Evolutionary conservation across 2,329 filamentous ascomycete genomes (phyloP).

Genomic region (Colletotrichum sp.): DNA sequence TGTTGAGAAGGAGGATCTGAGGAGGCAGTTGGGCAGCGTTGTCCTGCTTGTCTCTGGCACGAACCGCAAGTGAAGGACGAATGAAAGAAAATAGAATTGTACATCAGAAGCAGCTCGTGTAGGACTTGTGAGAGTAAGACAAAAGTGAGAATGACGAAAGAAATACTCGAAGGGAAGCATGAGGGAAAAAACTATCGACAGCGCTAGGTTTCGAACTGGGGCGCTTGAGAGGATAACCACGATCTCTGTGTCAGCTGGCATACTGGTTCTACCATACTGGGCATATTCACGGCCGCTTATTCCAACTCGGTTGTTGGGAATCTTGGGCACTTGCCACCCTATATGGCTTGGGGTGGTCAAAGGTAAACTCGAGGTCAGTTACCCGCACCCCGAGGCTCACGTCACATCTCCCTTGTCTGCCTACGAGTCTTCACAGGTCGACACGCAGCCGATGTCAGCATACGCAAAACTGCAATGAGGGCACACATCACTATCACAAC

Average conservation of each 20-base stretch:
- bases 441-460: background rate
- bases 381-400: background rate
- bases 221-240: background rate
- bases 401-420: background rate
- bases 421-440: background rate
- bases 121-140: background rate
- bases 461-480: background rate
- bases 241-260: background rate
- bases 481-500: background rate
- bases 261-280: background rate
- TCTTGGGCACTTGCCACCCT: background rate
- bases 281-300: background rate
- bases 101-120: background rate
- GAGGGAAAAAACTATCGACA: rapidly evolving
- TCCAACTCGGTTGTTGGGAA: background rate
- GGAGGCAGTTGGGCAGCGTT: constrained; percentile 86
- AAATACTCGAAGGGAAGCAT: background rate
- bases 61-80: constrained; percentile 22
- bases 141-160: no score
- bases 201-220: background rate
- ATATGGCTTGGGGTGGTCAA: background rate
- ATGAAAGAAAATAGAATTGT: background rate
- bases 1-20: constrained; percentile 89
- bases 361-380: background rate
- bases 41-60: constrained; percentile 78